These are phyloP conservation scores for Dendrobium chrysotoxum DNA, from an alignment of 106 monocot species.

Conservation along the genomic window DNA sequence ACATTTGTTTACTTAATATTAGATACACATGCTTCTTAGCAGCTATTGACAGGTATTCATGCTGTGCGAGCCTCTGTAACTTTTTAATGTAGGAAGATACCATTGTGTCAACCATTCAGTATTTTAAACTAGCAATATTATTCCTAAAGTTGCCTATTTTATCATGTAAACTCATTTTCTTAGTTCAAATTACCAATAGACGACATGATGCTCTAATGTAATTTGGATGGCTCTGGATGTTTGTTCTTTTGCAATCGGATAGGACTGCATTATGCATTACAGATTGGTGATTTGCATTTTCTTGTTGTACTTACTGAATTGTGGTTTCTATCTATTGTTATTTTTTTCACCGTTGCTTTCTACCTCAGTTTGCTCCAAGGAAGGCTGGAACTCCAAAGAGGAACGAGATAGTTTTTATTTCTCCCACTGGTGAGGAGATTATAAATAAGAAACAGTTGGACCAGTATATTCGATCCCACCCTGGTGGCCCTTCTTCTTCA, in stretches of 20 bases:
- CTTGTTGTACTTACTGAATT: neutral
- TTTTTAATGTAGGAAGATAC: too few relatives aligned
- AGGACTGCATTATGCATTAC: neutral
- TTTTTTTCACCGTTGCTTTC: neutral
- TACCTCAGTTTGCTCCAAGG: slow-evolving; percentile 42
- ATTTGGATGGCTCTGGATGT: neutral
- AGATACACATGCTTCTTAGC: too few relatives aligned
- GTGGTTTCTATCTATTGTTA: neutral
- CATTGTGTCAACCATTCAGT: too few relatives aligned
- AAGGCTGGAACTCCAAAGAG: slow-evolving; percentile 40
- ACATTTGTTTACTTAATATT: too few relatives aligned
- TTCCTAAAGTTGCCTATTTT: neutral
- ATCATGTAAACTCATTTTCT: neutral
- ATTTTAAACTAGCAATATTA: neutral
- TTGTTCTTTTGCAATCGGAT: neutral
- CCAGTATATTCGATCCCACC: slow-evolving; percentile 50
- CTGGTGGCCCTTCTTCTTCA: slow-evolving; percentile 46
- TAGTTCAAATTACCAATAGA: neutral
- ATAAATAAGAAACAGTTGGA: slow-evolving; percentile 57
- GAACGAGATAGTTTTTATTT: slow-evolving; percentile 43
- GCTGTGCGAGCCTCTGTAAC: too few relatives aligned
- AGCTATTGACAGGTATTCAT: too few relatives aligned
- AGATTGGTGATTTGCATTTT: neutral
- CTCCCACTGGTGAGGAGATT: slow-evolving; percentile 78
- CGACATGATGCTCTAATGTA: neutral